Evolutionary conservation across 352 stramenopile species (phyloP).

Genomic region (Pythium monospermum): DNA sequence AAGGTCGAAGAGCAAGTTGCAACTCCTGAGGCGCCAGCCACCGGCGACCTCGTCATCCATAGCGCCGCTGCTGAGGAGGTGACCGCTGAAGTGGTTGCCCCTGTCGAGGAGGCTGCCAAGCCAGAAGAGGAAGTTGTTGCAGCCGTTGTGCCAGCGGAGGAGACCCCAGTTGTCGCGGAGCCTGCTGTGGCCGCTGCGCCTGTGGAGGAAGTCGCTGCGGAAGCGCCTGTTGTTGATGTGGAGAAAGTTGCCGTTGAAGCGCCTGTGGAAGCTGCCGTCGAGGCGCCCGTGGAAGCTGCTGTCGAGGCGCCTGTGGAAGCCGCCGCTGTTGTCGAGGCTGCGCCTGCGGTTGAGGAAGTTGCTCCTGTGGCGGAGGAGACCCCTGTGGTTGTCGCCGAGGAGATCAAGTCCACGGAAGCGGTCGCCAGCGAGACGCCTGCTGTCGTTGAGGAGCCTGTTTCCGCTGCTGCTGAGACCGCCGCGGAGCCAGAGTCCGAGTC

Average conservation of each 20-base stretch:
- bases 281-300: slow-evolving; percentile 16
- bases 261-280: slow-evolving; percentile 8
- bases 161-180: slow-evolving; percentile 2
- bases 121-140: neutral
- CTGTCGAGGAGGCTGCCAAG: neutral
- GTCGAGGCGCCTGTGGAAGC: slow-evolving; percentile 14
- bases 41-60: slow-evolving; percentile 4
- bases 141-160: neutral
- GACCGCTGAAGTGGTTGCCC: slow-evolving; percentile 8
- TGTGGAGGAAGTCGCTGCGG: neutral
- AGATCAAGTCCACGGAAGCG: neutral
- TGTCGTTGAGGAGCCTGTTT: neutral
- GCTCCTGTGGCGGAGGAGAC: neutral
- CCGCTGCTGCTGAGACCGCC: neutral
- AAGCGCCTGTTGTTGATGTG: slow-evolving; percentile 11
- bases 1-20: slow-evolving; percentile 41
- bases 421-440: slow-evolving; percentile 1
- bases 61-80: neutral
- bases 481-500: slow-evolving; percentile 18
- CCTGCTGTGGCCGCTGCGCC: neutral
- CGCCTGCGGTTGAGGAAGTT: neutral
- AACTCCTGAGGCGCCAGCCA: slow-evolving; percentile 5
- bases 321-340: slow-evolving; percentile 17
- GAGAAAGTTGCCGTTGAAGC: slow-evolving; percentile 2
- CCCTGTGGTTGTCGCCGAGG: slow-evolving; percentile 8